Base-by-base conservation (phyloP, 108 stramenopile genomes). In the Pseudonitzschia multiseries region DNA sequence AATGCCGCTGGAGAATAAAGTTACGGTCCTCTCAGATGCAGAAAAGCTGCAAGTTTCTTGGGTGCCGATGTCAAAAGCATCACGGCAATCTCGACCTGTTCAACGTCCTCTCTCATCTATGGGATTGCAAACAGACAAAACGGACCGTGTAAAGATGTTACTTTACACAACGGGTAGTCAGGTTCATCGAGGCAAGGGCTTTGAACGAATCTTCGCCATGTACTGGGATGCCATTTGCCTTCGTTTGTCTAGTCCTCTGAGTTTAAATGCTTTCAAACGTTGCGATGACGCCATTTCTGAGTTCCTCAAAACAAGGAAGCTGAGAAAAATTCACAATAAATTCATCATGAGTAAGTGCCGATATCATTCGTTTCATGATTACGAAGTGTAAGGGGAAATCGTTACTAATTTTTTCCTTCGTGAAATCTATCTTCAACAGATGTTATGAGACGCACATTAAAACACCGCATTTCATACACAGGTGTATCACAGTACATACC, bases 311-410 rank as follows among this genome's bases (percentile, higher is more conserved):
- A 83, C 87, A 8, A 75, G 69, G 50, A 80, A 84, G 65, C 75
- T 93, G 64, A 85, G 83, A 32, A 79, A 73, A 60, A 76, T 93
- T 32, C 92, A 93, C 81, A 93, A 93, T 72, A 83, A 83, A 65
- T 79, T 93, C n/a, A 56, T 93, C 53, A 59, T 83, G 69, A 86
- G 86, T 86, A 83, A 71, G 87, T 68, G 28, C 10, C 21, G 42
- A 42, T 10, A 9, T 6, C 29, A 62, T 8, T 70, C 56, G 20
- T 42, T 42, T 42, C 42, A 10, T 42, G 10, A 42, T 42, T 6
- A 42, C 42, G 8, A n/a, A n/a, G n/a, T n/a, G n/a, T n/a, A n/a
- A 42, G 8, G 6, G 42, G 10, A 33, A 24, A 22, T 18, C 61
- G 33, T 31, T 57, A 56, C 24, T 14, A 22, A 18, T n/a, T 57